These are phyloP conservation scores for Volvariella volvacea DNA, from an alignment of 1,284 basidiomycete species.

Conservation along the genomic window DNA sequence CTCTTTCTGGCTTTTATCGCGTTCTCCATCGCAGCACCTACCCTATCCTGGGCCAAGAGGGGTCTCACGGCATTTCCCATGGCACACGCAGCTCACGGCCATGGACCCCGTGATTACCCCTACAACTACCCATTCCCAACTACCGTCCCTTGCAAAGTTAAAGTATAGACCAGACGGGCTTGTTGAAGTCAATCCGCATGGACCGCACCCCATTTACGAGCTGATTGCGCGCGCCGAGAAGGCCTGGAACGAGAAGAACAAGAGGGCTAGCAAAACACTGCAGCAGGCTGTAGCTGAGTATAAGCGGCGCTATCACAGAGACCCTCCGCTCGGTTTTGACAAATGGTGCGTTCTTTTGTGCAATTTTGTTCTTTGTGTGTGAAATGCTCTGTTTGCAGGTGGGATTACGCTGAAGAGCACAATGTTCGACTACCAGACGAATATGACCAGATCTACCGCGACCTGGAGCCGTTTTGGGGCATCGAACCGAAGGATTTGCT, in stretches of 20 bases:
- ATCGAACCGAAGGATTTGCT: conserved; percentile 33
- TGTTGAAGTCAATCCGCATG: conserved; percentile 27
- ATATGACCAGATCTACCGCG: conserved; percentile 42
- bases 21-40: no score
- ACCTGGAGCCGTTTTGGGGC: conserved; percentile 45
- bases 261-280: conserved; percentile 41
- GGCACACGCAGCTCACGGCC: no score
- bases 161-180: conserved; percentile 26
- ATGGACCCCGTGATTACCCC: no score
- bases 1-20: no score
- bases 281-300: conserved; percentile 48
- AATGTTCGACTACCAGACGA: conserved; percentile 48
- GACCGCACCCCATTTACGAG: conserved; percentile 40
- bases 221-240: conserved; percentile 38
- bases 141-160: conserved; percentile 11
- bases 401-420: conserved; percentile 45
- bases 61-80: no score
- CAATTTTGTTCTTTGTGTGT: neutral
- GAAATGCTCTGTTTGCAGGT: conserved; percentile 26
- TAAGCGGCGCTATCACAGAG: conserved; percentile 28
- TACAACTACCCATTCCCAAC: no score
- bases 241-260: conserved; percentile 40
- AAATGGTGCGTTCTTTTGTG: conserved; percentile 21
- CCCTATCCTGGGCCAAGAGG: no score
- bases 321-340: conserved; percentile 44